phyloP scores from a whole-genome alignment of 495 filamentous ascomycete species.

The Coniosporium apollinis region DNA sequence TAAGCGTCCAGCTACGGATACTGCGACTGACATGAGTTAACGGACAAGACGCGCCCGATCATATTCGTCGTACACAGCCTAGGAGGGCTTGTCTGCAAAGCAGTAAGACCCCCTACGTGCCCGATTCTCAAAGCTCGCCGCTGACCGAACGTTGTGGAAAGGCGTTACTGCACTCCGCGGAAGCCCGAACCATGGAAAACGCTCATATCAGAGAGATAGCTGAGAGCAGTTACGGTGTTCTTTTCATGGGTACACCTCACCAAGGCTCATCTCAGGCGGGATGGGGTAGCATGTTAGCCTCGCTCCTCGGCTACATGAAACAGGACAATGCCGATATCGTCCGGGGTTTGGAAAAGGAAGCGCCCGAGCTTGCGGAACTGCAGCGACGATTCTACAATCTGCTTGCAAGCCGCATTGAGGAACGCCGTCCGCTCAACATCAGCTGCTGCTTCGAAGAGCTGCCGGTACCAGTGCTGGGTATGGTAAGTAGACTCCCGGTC shows the following conservation, averaged over 20 bases:
- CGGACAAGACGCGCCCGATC: slow-evolving; percentile 8
- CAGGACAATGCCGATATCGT: slow-evolving; percentile 11
- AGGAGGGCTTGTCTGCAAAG: slow-evolving; percentile 14
- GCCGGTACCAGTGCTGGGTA: neutral
- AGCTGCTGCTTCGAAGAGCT: slow-evolving; percentile 8
- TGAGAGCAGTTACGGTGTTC: slow-evolving; percentile 8
- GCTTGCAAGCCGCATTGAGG: slow-evolving; percentile 19
- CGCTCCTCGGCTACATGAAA: neutral
- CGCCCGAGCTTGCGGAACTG: slow-evolving; percentile 15
- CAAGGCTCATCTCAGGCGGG: slow-evolving; percentile 16
- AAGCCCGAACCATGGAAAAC: neutral
- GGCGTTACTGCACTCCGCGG: slow-evolving; percentile 11
- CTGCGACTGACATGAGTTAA: neutral
- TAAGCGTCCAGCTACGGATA: neutral
- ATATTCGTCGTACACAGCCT: slow-evolving; percentile 16
- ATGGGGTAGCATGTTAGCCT: slow-evolving; percentile 13
- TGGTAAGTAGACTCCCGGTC: too few species aligned
- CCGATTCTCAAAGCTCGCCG: too few species aligned
- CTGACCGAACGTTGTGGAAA: too few species aligned
- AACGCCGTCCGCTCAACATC: slow-evolving; percentile 14
- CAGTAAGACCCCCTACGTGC: too few species aligned
- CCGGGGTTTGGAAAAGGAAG: slow-evolving; percentile 18
- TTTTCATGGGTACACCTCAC: slow-evolving; percentile 16
- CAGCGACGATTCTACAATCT: slow-evolving; percentile 22
- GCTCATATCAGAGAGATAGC: slow-evolving; percentile 6